Evolutionary conservation across 1,284 basidiomycete species (phyloP).

Genomic region (Termitomyces sp.): DNA sequence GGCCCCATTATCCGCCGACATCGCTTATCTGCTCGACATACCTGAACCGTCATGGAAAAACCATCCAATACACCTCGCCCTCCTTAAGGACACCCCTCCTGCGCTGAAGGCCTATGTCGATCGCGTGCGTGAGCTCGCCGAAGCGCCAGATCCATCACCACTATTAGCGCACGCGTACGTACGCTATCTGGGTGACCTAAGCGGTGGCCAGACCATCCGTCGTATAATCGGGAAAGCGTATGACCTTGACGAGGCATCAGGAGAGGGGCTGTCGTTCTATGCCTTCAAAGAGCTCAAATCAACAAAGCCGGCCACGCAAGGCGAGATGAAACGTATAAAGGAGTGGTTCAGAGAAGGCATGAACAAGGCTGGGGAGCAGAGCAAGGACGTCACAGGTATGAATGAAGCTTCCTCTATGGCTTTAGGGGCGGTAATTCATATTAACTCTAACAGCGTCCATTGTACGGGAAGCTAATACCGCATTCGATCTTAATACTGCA

Average conservation of each 20-base stretch:
- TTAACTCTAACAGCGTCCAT: conserved; percentile 29
- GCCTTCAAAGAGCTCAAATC: conserved; percentile 57
- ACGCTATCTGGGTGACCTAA: conserved; percentile 80
- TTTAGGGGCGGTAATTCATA: conserved; percentile 2
- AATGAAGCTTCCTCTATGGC: not conserved
- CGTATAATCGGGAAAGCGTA: conserved; percentile 64
- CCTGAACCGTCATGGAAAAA: conserved; percentile 49
- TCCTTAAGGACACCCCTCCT: conserved; percentile 42
- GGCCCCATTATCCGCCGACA: conserved; percentile 60
- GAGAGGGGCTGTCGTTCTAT: conserved; percentile 64
- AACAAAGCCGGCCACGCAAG: conserved; percentile 38
- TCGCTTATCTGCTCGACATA: conserved; percentile 57
- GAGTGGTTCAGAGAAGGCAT: conserved; percentile 75
- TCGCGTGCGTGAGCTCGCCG: conserved; percentile 42
- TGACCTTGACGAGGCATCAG: conserved; percentile 46
- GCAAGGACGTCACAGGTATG: conserved; percentile 51
- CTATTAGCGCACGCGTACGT: conserved; percentile 82
- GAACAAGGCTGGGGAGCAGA: conserved; percentile 57
- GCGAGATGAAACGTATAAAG: conserved; percentile 73
- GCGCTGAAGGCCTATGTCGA: conserved; percentile 51
- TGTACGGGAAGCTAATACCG: conserved; percentile 61
- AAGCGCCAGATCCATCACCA: conserved; percentile 43
- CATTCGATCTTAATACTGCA: conserved; percentile 64
- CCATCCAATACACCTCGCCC: conserved; percentile 47
- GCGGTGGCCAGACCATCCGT: conserved; percentile 75